Evolutionary conservation across 1,139 yeast species (phyloP), one percentile per base, ranked within the genome.

Genomic region (Candida gigantensis): DNA sequence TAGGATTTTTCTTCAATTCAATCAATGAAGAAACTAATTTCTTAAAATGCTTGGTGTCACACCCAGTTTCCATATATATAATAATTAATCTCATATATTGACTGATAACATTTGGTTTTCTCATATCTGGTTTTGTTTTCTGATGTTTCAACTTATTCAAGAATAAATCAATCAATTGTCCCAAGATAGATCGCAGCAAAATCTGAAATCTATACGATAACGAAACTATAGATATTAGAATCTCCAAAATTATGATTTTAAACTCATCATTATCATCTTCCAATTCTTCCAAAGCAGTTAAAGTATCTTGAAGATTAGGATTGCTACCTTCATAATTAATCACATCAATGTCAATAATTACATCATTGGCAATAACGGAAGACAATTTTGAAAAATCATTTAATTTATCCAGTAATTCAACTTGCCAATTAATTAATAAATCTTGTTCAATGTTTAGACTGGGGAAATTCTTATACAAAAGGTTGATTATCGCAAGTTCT

Each of bases 351-450:
- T 37, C 40, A 24, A 34, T 15, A 11, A 41, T 32, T 5, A 43
- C 34, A 27, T 28, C 25, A 27, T 58, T 54, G 30, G 57, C 56
- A 2, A 64, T 47, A 4, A 53, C 44, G 3, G 55, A 43, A 6
- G 52, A 40, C 26, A 65, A 48, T 8, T 45, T 38, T 15, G 46
- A 42, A 7, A 45, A 43, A 37, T 58, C 58, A 19, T 47, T 42
- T 5, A 53, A 32, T 25, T 43, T 44, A 31, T 62, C 70, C 5
- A 49, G 39, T 24, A 68, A 43, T 32, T 68, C 74, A 4, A 63
- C 50, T 41, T 65, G 68, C 75, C 75, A 70, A 41, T 62, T 60
- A 34, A 40, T 25, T 10, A 70, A 50, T 10, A 59, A 42, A 3
- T 56, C 62, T 27, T 43, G 44, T 40, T 69, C 60, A 32, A 69